These are phyloP conservation scores for Prunella vulgaris DNA, from an alignment of 257 asterid species.

Conservation along the genomic window DNA sequence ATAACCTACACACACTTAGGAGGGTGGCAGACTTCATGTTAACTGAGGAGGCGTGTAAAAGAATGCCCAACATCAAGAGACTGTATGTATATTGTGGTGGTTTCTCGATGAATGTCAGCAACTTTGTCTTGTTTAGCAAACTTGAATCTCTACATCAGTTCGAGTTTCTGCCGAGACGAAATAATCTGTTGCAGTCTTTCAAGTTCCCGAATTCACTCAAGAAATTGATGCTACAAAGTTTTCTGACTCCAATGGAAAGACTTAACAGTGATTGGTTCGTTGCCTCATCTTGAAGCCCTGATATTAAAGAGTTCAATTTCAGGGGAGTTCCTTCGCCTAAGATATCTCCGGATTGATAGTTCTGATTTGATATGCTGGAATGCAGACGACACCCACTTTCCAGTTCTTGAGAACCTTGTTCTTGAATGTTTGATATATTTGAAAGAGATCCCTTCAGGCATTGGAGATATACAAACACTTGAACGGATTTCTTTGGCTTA, in stretches of 20 bases:
- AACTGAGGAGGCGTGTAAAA: not conserved
- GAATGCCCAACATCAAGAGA: conserved; percentile 15
- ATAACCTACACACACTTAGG: not conserved
- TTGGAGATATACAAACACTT: not conserved
- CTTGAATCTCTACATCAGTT: not conserved
- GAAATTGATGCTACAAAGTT: not conserved
- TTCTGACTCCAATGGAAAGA: conserved; percentile 4
- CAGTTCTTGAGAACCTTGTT: not conserved
- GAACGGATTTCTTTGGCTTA: no score
- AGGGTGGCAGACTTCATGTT: not conserved
- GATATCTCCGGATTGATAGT: not conserved
- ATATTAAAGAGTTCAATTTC: not conserved
- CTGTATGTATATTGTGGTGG: not conserved
- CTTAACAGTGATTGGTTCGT: not conserved
- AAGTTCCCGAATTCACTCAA: conserved; percentile 5
- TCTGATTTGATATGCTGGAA: not conserved
- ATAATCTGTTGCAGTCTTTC: not conserved
- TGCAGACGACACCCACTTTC: not conserved
- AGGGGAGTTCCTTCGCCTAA: not conserved
- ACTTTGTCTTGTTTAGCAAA: not conserved
- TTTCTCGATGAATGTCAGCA: no score
- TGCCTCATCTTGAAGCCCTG: conserved; percentile 9
- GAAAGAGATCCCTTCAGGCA: not conserved
- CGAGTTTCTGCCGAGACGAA: not conserved
- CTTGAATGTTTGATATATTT: not conserved